Evolutionary conservation across 2,329 filamentous ascomycete species (phyloP), one percentile per base, ranked within the genome.

Genomic region (Emergomyces orientalis): DNA sequence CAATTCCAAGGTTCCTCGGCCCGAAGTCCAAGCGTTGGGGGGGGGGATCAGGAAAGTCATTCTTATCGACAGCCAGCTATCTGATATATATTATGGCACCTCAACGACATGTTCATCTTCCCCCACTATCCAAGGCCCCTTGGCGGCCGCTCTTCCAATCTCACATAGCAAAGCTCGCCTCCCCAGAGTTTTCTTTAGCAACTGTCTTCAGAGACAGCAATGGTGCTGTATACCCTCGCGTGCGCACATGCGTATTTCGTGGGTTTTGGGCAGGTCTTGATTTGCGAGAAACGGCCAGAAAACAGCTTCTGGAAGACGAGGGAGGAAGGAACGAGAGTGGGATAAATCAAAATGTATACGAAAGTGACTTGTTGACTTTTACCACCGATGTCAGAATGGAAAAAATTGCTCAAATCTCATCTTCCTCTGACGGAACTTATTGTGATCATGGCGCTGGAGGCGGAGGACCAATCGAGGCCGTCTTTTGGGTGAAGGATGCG

Each of bases 341-440:
- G 0, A 59, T 68, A 65, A 97, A 97, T 74, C 86, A 89, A 4
- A 68, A 77, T 7, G 76, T 84, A 0, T 96, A 84, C 72, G 86
- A 89, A 70, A 90, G 85, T 69, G 91, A 97, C 67, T 78, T 93
- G 68, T 83, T 88, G 2, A 88, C 88, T 0, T 87, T 97, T 71
- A 96, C 93, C 0, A 96, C 91, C 0, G 94, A 97, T 74, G 85
- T 84, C 9, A 85, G 93, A 55, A 96, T 95, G 90, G 83, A 86
- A 64, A 97, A 97, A 79, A 80, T 88, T 0, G 79, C 80, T 2
- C 88, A 97, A 74, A 75, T 97, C 3, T 84, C 86, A 65, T 78
- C 76, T 6, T 80, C 77, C 5, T 78, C 78, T 13, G 72, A 75
- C 30, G 80, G 78, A 8, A 76, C 80, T 60, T 80, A 80, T 7